phyloP scores from a whole-genome alignment of 2,329 filamentous ascomycete species.

The Epichloe gansuensis region DNA sequence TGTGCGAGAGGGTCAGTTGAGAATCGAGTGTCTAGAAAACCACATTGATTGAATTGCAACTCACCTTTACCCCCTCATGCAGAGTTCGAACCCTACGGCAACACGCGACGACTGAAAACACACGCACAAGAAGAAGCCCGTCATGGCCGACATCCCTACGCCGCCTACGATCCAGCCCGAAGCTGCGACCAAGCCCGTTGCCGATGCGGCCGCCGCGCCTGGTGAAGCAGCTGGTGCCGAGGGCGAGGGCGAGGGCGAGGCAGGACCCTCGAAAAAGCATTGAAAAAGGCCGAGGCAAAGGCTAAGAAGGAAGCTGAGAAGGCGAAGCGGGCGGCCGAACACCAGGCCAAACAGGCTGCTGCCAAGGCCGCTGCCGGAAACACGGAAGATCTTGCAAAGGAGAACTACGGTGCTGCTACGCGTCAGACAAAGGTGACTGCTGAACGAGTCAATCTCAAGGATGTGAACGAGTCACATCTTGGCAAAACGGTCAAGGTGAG shows the following conservation, averaged over 20 bases:
- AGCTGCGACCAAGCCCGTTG: background rate
- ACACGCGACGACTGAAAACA: no score
- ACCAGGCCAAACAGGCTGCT: constrained; percentile 59
- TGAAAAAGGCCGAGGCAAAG: constrained; percentile 77
- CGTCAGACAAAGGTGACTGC: constrained; percentile 45
- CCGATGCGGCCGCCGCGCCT: background rate
- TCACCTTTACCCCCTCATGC: background rate
- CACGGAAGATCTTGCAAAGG: constrained; percentile 56
- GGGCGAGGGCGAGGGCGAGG: background rate
- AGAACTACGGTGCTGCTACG: constrained; percentile 53
- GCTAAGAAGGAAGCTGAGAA: constrained; percentile 82
- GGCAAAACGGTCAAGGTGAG: constrained; percentile 65
- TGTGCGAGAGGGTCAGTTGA: no score
- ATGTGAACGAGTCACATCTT: constrained; percentile 51
- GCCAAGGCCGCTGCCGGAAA: constrained; percentile 53
- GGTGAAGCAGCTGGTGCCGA: background rate
- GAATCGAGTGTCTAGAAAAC: background rate
- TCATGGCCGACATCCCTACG: constrained; percentile 6
- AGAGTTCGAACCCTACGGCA: no score
- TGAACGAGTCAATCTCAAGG: constrained; percentile 46
- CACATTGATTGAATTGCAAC: background rate
- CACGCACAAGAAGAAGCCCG: background rate
- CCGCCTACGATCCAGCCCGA: background rate
- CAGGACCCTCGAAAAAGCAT: constrained; percentile 44
- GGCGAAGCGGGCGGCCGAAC: constrained; percentile 58